phyloP scores from a whole-genome alignment of 495 filamentous ascomycete species.

The Bacidia rubella region DNA sequence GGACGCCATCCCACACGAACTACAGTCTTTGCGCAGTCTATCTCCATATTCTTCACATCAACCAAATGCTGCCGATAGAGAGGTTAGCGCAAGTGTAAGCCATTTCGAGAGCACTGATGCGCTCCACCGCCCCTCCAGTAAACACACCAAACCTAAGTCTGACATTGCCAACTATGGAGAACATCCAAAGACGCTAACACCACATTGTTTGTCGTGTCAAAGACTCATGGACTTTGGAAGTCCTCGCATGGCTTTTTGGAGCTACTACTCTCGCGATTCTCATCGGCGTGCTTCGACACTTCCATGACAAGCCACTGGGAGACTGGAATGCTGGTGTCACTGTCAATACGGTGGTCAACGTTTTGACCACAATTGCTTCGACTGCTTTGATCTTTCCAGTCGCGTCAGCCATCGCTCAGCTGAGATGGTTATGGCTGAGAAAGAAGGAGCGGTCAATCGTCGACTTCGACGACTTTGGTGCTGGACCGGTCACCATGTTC shows the following conservation, averaged over 20 bases:
- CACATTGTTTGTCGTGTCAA: no score
- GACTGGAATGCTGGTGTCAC: neutral
- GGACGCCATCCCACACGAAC: no score
- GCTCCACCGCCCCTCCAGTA: no score
- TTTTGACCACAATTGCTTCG: neutral
- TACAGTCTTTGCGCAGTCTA: no score
- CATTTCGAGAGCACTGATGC: no score
- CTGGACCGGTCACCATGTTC: neutral
- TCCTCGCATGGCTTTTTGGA: neutral
- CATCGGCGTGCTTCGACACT: neutral
- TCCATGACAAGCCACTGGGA: neutral
- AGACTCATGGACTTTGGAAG: neutral
- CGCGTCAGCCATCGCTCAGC: neutral
- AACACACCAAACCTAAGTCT: no score
- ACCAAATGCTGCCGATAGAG: no score
- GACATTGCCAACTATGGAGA: no score
- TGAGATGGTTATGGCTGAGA: neutral
- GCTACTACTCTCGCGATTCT: neutral
- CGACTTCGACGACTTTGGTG: neutral
- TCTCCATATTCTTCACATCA: no score
- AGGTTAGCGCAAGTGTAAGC: no score
- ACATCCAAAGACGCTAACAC: no score
- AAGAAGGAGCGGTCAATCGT: neutral
- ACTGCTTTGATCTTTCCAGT: neutral
- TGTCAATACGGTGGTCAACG: neutral